Evolutionary conservation across 169 alveolate species (phyloP), one percentile per base, ranked within the genome.

Genomic region (Toxoplasma gondii): DNA sequence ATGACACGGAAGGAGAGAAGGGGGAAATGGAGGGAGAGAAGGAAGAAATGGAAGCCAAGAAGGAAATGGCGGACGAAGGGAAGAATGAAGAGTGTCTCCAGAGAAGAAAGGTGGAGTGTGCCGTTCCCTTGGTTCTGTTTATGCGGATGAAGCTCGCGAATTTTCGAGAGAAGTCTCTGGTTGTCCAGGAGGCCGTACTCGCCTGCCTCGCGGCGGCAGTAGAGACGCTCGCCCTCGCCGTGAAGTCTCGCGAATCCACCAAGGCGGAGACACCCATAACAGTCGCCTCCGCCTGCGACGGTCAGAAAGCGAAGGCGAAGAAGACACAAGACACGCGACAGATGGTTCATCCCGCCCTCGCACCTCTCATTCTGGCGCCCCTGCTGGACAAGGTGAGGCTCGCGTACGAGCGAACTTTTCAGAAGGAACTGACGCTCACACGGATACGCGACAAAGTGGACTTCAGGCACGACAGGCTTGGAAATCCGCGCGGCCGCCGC

Each of bases 131-230:
- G 86, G 10, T 78, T n/a, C 86, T 78, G 39, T 78, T 78, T n/a
- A 78, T 78, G 86, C 86, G 86, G 44, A 31, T 38, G 49, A 78
- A 31, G 44, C 45, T 82, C 34, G 31, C 31, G 43, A 27, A 44
- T 16, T 82, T 82, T 38, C 90, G 64, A 24, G 90, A 82, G 90
- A 38, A 82, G 90, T 82, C 90, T 10, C 67, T 43, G 67, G 43
- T 39, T 16, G 90, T 82, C 5, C 67, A 41, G 67, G 67, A 82
- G 44, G 12, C 67, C 19, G 67, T 82, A 16, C 69, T 82, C 54
- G 90, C 29, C 29, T 82, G 90, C 64, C 90, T 82, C 41, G 17
- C 90, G 34, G 64, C 90, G 1, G 90, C 64, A 31, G 36, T 82
- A 1, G 90, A 82, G 29, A 49, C 41, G 67, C 58, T 82, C 67